A percentile compares a stretch with the other conserved stretches of the same genome.
Evolutionary conservation across 2,329 filamentous ascomycete species (phyloP).

Genomic region (Alternaria panax): DNA sequence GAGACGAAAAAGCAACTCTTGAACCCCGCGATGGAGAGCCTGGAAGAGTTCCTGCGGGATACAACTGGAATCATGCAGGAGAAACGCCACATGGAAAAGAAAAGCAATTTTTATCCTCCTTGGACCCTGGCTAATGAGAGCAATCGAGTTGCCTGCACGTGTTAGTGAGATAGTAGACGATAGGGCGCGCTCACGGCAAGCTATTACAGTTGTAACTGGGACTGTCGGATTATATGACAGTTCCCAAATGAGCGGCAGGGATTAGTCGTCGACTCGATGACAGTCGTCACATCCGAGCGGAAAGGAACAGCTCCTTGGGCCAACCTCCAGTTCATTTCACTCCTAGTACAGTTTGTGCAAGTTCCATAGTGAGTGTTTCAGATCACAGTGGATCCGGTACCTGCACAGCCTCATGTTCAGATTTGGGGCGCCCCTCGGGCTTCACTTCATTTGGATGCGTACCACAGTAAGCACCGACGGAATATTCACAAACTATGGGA

Average conservation of each 20-base stretch:
- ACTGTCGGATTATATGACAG: background rate
- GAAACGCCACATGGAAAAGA: background rate
- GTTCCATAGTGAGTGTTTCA: background rate
- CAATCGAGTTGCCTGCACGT: background rate
- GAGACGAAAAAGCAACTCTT: background rate
- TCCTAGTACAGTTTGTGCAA: background rate
- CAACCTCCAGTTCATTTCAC: background rate
- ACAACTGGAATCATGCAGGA: background rate
- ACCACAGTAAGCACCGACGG: background rate
- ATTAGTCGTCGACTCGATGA: background rate
- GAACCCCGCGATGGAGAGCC: background rate
- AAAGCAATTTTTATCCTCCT: background rate
- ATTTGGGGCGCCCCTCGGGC: background rate
- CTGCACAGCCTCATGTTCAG: background rate
- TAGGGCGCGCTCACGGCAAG: background rate
- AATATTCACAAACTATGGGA: background rate
- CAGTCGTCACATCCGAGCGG: background rate
- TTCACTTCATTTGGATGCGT: background rate
- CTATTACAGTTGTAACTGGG: background rate
- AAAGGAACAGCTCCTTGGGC: background rate
- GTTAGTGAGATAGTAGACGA: background rate
- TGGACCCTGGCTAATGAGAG: background rate
- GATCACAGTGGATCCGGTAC: background rate
- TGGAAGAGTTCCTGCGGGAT: background rate
- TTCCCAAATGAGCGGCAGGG: background rate